Conservation (phyloP, 257 asterid species). For the Solanum corneliomulleri region DNA sequence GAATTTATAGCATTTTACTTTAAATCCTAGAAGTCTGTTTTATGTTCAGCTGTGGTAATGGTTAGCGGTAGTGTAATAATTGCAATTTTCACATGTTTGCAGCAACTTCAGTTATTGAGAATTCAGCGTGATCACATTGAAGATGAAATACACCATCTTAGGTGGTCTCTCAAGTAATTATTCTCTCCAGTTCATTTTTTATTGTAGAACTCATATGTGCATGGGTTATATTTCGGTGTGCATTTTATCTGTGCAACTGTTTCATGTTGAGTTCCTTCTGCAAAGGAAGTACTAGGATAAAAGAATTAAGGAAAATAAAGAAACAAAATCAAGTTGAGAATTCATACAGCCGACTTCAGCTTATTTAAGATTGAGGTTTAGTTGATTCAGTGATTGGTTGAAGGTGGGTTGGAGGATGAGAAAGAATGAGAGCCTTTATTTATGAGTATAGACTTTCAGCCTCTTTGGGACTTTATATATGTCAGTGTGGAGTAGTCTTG, state of each 20-base stretch:
- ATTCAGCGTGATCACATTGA: constrained; percentile 78
- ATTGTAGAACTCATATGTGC: background rate
- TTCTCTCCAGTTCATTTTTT: background rate
- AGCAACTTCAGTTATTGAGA: constrained; percentile 77
- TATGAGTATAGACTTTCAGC: background rate
- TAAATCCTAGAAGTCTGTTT: background rate
- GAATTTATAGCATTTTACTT: background rate
- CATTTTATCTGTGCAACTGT: background rate
- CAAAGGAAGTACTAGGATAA: background rate
- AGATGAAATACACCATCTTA: constrained; percentile 66
- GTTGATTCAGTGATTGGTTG: background rate
- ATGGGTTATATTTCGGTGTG: background rate
- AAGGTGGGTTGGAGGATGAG: background rate
- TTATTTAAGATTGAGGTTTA: background rate
- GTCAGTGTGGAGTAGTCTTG: background rate
- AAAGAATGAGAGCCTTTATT: background rate
- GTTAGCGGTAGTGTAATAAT: background rate
- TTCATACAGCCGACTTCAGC: background rate
- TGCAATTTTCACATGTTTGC: constrained; percentile 4
- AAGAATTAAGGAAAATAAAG: background rate
- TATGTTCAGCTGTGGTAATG: background rate
- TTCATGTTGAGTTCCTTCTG: background rate
- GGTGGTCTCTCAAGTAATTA: constrained; percentile 73
- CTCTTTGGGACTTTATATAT: background rate
- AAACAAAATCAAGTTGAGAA: background rate